phyloP scores from a whole-genome alignment of 495 filamentous ascomycete species.

The Aspergillus heteromorphus region DNA sequence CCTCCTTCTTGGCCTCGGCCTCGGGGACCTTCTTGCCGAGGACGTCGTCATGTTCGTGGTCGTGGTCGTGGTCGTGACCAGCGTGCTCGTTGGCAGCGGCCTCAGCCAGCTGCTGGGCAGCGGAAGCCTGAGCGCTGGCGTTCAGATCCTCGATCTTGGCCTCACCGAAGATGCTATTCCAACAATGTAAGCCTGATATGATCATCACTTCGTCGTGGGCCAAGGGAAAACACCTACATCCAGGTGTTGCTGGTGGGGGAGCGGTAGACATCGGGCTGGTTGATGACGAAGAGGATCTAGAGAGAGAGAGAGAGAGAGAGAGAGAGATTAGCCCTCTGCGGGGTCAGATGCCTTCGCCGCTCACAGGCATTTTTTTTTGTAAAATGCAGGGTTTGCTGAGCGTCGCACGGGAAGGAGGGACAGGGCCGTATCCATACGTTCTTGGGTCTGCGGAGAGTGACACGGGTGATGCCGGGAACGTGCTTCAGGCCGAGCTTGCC shows the following conservation, averaged over 20 bases:
- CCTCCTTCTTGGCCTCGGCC: constrained; percentile 71
- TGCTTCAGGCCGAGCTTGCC: constrained; percentile 96
- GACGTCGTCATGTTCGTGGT: constrained; percentile 69
- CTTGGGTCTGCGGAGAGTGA: constrained; percentile 96
- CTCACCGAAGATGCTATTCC: constrained; percentile 90
- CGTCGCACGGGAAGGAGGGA: constrained; percentile 9
- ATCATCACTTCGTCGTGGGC: neutral
- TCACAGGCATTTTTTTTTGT: neutral
- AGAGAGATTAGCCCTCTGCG: constrained; percentile 14
- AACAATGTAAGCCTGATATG: constrained; percentile 17
- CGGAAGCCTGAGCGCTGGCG: constrained; percentile 90
- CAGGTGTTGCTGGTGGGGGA: constrained; percentile 97
- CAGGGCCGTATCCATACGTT: constrained; percentile 56
- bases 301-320: too few species aligned
- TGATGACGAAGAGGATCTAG: constrained; percentile 98
- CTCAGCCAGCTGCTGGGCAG: constrained; percentile 81
- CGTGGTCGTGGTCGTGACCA: constrained; percentile 68
- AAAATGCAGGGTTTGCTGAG: neutral
- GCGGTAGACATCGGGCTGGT: constrained; percentile 98
- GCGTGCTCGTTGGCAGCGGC: constrained; percentile 77
- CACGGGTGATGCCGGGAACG: constrained; percentile 93
- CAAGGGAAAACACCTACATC: constrained; percentile 68
- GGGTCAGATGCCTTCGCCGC: neutral
- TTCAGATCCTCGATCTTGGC: constrained; percentile 99
- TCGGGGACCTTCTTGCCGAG: constrained; percentile 76